Conservation (phyloP, 306 rosid species). For the Fagus sylvatica region DNA sequence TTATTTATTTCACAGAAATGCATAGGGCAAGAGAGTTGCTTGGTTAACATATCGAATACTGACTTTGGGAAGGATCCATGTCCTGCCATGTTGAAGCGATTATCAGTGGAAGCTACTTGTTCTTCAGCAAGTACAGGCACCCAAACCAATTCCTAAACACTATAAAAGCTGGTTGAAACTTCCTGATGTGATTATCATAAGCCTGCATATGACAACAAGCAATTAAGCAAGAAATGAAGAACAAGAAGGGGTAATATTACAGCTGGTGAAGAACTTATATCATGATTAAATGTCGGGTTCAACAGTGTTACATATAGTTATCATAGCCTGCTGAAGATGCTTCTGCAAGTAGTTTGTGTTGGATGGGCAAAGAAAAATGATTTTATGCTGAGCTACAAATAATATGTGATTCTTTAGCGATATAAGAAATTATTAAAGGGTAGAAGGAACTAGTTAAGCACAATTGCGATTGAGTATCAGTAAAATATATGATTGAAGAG, state of each 20-base stretch:
- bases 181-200: not conserved
- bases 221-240: constrained; percentile 7
- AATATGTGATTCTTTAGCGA: not conserved
- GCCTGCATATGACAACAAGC: not conserved
- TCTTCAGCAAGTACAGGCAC: constrained; percentile 25
- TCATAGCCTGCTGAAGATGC: not conserved
- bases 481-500: not conserved
- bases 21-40: constrained; percentile 38
- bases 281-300: not conserved
- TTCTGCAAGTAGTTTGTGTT: not conserved
- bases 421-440: not conserved
- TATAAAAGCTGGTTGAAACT: constrained; percentile 18
- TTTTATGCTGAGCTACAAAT: not conserved
- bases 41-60: constrained; percentile 24
- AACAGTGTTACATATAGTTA: not conserved
- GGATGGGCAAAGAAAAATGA: not conserved
- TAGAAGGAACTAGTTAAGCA: not conserved
- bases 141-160: constrained; percentile 17
- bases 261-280: constrained; percentile 18
- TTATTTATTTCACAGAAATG: constrained; percentile 33
- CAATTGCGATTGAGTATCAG: not conserved
- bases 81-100: constrained; percentile 35
- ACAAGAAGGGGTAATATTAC: not conserved
- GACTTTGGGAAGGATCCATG: constrained; percentile 45
- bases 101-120: constrained; percentile 42